Percentiles rank a stretch among this genome's conserved stretches.
phyloP scores from a whole-genome alignment of 2,329 filamentous ascomycete genomes.

The Xenosphaeropsis pyriputrescens region DNA sequence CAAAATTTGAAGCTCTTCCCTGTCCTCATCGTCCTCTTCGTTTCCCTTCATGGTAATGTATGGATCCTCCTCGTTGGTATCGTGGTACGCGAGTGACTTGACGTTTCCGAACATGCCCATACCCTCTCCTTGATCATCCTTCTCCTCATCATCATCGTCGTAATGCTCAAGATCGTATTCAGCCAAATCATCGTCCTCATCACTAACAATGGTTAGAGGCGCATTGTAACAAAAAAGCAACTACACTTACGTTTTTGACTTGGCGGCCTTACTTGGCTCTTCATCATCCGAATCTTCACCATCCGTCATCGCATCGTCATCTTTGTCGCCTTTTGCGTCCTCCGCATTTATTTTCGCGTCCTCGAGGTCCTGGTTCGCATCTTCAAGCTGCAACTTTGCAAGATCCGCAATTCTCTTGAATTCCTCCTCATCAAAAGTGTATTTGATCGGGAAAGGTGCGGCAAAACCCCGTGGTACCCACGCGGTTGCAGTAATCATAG shows the following conservation, averaged over 20 bases:
- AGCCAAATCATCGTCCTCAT: slow-evolving; percentile 76
- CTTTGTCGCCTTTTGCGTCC: slow-evolving; percentile 6
- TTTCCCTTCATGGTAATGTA: slow-evolving; percentile 79
- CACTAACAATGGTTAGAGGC: slow-evolving; percentile 14
- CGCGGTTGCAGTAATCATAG: slow-evolving; percentile 41
- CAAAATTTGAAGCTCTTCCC: slow-evolving; percentile 86
- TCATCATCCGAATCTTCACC: slow-evolving; percentile 18
- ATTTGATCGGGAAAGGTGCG: slow-evolving; percentile 40
- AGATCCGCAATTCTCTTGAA: slow-evolving; percentile 42
- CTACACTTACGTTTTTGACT: slow-evolving; percentile 25
- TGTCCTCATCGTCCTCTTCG: slow-evolving; percentile 58
- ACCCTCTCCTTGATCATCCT: slow-evolving; percentile 46
- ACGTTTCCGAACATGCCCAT: slow-evolving; percentile 94
- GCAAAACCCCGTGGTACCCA: slow-evolving; percentile 46
- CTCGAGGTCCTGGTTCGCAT: slow-evolving; percentile 75
- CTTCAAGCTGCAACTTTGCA: slow-evolving; percentile 55
- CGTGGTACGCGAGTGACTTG: slow-evolving; percentile 85
- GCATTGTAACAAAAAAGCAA: slow-evolving; percentile 1
- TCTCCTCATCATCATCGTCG: slow-evolving; percentile 63
- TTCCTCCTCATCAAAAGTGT: slow-evolving; percentile 42
- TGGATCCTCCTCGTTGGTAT: slow-evolving; percentile 86
- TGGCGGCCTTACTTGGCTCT: slow-evolving; percentile 13
- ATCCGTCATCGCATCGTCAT: slow-evolving; percentile 23
- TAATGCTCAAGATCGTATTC: slow-evolving; percentile 96
- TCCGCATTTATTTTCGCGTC: slow-evolving; percentile 27